Base-by-base conservation (phyloP, 208 protist species). In the Leishmania tarentolae region DNA sequence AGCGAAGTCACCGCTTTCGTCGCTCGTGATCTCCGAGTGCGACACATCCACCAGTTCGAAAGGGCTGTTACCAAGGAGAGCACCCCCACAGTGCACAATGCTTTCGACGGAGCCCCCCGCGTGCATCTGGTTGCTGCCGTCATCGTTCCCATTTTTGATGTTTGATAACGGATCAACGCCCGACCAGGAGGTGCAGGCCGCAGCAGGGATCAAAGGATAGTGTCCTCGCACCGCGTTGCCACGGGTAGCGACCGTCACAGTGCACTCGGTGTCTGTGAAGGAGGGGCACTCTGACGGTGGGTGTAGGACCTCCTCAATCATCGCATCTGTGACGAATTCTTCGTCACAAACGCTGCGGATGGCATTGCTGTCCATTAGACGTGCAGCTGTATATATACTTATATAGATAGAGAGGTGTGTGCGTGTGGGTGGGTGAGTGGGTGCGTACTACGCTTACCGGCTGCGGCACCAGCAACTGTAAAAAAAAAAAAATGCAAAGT, bases 1-100 rank as follows among this genome's bases (percentile, higher is more conserved):
- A 8, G 61, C 86, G 66, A 89, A 89, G 78, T 89, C 86, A 17
- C 86, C 86, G 78, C 78, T 82, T 52, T 89, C 86, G 70, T 89
- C 86, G 72, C 86, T 89, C 40, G 83, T 89, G 70, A 89, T 89
- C 46, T 86, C 78, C 21, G 80, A 79, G 28, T 8, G 31, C 40
- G 17, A 80, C 56, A 40, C 74, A 65, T 52, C 71, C 66, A 4
- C 19, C 44, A 13, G 15, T 40, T 5, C 31, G 15, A 24, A 24
- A 19, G 9, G 44, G 21, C 15, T 73, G 46, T 50, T 78, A 37
- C 56, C 72, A 24, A 52, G 59, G 17, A 40, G 78, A 8, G 59
- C 69, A 50, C 44, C 44, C 50, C 56, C 52, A 28, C 57, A 75
- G 50, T 50, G 71, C 37, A 73, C 9, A 8, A 71, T 35, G 44